Conservation (phyloP, 345 rosid genomes). For the Limnanthes douglasii region DNA sequence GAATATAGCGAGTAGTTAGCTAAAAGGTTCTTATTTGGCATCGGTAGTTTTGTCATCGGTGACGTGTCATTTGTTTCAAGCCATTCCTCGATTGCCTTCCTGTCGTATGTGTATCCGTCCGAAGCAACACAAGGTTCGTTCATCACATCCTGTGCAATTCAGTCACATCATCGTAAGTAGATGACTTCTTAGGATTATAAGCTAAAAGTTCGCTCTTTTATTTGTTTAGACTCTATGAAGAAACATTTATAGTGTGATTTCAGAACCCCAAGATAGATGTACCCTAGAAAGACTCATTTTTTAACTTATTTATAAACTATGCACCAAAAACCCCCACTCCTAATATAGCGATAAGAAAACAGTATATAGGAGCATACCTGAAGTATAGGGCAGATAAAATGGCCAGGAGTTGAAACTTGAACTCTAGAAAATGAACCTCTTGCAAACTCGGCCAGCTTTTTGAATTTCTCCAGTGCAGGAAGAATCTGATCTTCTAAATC, state of each 20-base stretch:
- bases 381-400: slow-evolving; percentile 69
- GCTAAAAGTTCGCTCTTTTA: too few relatives aligned
- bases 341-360: not conserved
- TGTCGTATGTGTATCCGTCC: slow-evolving; percentile 74
- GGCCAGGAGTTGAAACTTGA: slow-evolving; percentile 31
- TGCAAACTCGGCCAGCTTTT: slow-evolving; percentile 27
- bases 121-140: slow-evolving; percentile 79
- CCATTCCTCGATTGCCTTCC: slow-evolving; percentile 61
- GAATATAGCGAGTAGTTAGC: slow-evolving; percentile 65
- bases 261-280: too few relatives aligned
- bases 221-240: too few relatives aligned
- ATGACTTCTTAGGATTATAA: too few relatives aligned
- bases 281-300: too few relatives aligned
- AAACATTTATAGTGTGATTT: too few relatives aligned
- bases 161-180: too few relatives aligned
- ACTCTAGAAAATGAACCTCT: slow-evolving; percentile 11
- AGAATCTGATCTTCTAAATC: slow-evolving; percentile 51
- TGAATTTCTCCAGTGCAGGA: slow-evolving; percentile 54
- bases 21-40: slow-evolving; percentile 45
- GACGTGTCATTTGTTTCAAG: slow-evolving; percentile 40
- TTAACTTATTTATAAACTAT: too few relatives aligned
- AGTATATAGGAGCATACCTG: slow-evolving; percentile 35
- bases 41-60: slow-evolving; percentile 44
- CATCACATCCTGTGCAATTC: slow-evolving; percentile 54
- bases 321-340: too few relatives aligned